Percentiles rank a stretch among this genome's conserved stretches.
These are phyloP conservation scores for Tripterygium wilfordii DNA, from an alignment of 177 flowering plant genomes.

Conservation along the genomic window DNA sequence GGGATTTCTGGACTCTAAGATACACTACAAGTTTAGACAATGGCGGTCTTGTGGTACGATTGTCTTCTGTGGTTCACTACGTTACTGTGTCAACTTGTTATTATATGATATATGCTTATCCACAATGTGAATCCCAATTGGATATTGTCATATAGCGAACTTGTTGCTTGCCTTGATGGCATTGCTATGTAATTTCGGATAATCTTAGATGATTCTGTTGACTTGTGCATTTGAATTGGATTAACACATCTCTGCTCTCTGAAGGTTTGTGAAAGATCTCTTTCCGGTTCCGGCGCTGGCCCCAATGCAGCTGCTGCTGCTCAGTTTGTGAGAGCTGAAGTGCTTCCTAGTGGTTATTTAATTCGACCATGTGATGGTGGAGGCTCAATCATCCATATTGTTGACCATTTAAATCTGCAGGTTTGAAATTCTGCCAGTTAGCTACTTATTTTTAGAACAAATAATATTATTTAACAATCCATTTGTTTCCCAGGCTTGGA, in stretches of 20 bases:
- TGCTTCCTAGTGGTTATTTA: conserved; percentile 89
- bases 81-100: background rate
- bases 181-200: too few species aligned
- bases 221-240: too few species aligned
- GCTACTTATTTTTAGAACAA: background rate
- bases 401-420: conserved; percentile 88
- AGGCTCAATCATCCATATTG: conserved; percentile 87
- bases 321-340: conserved; percentile 80
- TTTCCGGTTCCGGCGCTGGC: conserved; percentile 83
- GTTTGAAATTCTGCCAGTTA: conserved; percentile 23
- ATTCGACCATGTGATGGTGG: conserved; percentile 93
- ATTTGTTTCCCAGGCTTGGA: conserved; percentile 44
- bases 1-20: conserved; percentile 95
- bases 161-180: too few species aligned
- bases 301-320: conserved; percentile 61
- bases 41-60: conserved; percentile 85
- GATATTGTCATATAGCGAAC: background rate
- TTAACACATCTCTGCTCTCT: too few species aligned
- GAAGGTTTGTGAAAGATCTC: conserved; percentile 94
- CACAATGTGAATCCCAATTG: background rate
- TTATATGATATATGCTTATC: too few species aligned
- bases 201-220: too few species aligned
- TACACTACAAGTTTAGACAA: conserved; percentile 77
- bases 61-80: background rate
- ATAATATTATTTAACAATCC: background rate